phyloP scores from a whole-genome alignment of 495 filamentous ascomycete genomes.

The Aspergillus carlsbadensis region DNA sequence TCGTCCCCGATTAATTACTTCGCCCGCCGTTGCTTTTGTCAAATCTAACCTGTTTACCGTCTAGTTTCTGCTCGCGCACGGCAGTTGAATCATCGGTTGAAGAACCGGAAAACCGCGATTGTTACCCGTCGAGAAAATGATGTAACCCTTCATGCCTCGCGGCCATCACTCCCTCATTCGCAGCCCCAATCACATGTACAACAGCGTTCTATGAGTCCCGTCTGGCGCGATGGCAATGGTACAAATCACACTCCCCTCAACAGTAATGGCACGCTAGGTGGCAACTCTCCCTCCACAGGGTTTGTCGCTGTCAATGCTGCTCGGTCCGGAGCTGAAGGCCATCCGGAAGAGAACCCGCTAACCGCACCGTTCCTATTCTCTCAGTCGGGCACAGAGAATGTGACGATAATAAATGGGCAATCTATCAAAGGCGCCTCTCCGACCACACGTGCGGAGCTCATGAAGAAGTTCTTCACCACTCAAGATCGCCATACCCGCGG shows the following conservation, averaged over 20 bases:
- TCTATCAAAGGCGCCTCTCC: constrained; percentile 53
- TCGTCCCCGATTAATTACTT: constrained; percentile 20
- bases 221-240: constrained; percentile 39
- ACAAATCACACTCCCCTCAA: constrained; percentile 23
- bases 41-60: constrained; percentile 16
- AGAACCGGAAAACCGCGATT: constrained; percentile 72
- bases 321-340: constrained; percentile 32
- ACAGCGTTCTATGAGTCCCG: constrained; percentile 32
- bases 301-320: constrained; percentile 60
- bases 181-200: constrained; percentile 16
- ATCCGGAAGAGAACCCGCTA: constrained; percentile 30
- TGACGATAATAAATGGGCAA: constrained; percentile 50
- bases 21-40: background rate
- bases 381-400: constrained; percentile 44
- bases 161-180: background rate
- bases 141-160: constrained; percentile 28
- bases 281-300: constrained; percentile 47
- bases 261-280: constrained; percentile 26
- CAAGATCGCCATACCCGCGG: constrained; percentile 48
- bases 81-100: constrained; percentile 78
- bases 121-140: constrained; percentile 57
- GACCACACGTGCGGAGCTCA: constrained; percentile 50
- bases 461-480: constrained; percentile 59
- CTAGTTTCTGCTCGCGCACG: constrained; percentile 73
- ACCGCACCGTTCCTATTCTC: constrained; percentile 44